These are phyloP conservation scores for Colletotrichum sojae DNA, from an alignment of 2,329 filamentous ascomycete species.

Conservation along the genomic window DNA sequence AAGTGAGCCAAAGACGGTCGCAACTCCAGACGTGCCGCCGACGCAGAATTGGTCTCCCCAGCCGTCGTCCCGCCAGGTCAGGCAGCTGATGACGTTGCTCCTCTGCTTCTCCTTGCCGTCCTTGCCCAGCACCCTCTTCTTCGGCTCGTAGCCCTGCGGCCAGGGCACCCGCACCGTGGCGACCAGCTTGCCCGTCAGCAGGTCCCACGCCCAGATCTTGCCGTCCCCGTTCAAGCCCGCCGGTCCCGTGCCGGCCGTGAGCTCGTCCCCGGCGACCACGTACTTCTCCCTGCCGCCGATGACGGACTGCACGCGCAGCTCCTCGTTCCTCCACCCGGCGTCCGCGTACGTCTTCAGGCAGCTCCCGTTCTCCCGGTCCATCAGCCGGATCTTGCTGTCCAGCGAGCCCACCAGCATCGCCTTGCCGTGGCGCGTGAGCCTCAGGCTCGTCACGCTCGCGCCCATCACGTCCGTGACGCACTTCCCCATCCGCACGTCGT, in stretches of 20 bases:
- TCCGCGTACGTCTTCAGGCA: conserved; percentile 80
- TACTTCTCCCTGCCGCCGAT: conserved; percentile 83
- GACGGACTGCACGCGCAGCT: conserved; percentile 81
- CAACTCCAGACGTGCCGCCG: conserved; percentile 74
- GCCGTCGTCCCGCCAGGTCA: conserved; percentile 74
- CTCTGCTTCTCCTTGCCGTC: conserved; percentile 73
- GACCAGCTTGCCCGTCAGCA: conserved; percentile 79
- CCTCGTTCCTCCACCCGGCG: conserved; percentile 72
- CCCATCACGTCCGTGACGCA: conserved; percentile 80
- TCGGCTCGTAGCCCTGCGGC: conserved; percentile 63
- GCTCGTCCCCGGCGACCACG: conserved; percentile 86
- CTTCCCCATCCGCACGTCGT: conserved; percentile 85
- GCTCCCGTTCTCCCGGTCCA: conserved; percentile 83
- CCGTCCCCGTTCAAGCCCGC: conserved; percentile 62
- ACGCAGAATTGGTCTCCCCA: conserved; percentile 77
- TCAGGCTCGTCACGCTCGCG: conserved; percentile 81
- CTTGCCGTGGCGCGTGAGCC: conserved; percentile 79
- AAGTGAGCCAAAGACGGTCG: conserved; percentile 71
- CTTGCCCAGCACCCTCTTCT: conserved; percentile 68
- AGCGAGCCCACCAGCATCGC: conserved; percentile 81
- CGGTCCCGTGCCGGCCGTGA: conserved; percentile 50
- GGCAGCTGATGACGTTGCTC: conserved; percentile 72
- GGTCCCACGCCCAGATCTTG: conserved; percentile 84
- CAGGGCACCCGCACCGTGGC: conserved; percentile 73
- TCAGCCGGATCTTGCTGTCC: conserved; percentile 82